These are phyloP conservation scores for Kwoniella dejecticola DNA, from an alignment of 768 basidiomycete genomes.

Conservation along the genomic window DNA sequence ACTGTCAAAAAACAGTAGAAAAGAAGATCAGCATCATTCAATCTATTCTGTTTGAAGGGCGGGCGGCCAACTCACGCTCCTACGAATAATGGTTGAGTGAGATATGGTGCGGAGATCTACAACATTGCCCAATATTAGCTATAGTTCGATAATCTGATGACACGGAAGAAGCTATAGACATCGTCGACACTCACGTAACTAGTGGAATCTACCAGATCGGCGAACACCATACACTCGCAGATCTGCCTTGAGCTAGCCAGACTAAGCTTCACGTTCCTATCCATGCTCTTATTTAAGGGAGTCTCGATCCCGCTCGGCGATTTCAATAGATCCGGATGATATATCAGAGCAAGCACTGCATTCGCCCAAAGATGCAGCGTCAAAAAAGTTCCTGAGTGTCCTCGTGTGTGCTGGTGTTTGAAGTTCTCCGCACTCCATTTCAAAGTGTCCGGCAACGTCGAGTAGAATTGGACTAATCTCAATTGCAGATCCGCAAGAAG, in stretches of 20 bases:
- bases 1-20: conserved; percentile 15
- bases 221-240: conserved; percentile 54
- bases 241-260: conserved; percentile 47
- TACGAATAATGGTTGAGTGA: conserved; percentile 48
- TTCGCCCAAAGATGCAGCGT: conserved; percentile 46
- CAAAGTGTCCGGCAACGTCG: conserved; percentile 41
- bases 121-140: background rate
- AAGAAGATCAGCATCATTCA: conserved; percentile 3
- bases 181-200: conserved; percentile 37
- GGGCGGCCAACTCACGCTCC: conserved; percentile 32
- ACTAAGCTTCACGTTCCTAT: conserved; percentile 43
- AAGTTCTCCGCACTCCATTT: conserved; percentile 52
- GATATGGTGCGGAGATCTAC: conserved; percentile 37
- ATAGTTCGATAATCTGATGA: background rate
- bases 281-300: conserved; percentile 48
- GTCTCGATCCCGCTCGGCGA: conserved; percentile 51
- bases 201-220: conserved; percentile 39
- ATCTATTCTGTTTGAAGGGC: background rate
- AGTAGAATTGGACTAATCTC: conserved; percentile 45
- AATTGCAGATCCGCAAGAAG: conserved; percentile 46
- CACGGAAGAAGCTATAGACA: too few species aligned
- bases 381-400: conserved; percentile 44
- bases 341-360: conserved; percentile 49
- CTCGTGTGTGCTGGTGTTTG: conserved; percentile 43
- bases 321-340: conserved; percentile 52